Evolutionary conservation across 139 green algal genomes (phyloP).

Genomic region (Chlorella sp.): DNA sequence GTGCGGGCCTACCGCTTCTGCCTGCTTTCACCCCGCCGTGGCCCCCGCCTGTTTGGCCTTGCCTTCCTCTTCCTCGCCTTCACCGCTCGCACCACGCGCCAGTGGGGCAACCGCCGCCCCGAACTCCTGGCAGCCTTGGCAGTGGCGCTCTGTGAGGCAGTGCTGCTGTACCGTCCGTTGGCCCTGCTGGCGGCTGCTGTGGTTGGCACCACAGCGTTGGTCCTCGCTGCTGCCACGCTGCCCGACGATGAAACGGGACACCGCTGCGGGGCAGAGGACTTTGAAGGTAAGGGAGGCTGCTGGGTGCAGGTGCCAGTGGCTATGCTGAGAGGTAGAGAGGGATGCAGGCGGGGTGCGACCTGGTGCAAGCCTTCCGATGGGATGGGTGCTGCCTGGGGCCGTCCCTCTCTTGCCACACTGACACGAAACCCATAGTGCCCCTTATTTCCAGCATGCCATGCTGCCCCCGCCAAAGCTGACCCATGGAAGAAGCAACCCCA

Average conservation of each 20-base stretch:
- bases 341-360: neutral
- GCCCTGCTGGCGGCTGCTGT: neutral
- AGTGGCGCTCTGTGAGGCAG: neutral
- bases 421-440: too few relatives aligned
- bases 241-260: constrained; percentile 33
- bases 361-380: too few relatives aligned
- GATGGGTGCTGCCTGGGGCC: neutral
- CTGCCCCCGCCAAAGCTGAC: too few relatives aligned
- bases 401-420: neutral
- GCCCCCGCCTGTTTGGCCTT: neutral
- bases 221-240: neutral
- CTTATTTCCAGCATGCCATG: neutral
- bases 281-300: neutral
- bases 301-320: too few relatives aligned
- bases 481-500: too few relatives aligned
- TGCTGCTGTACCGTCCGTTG: neutral
- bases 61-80: neutral
- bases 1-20: neutral
- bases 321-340: neutral
- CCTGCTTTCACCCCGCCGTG: neutral
- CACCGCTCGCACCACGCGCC: neutral
- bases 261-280: constrained; percentile 16
- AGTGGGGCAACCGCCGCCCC: neutral
- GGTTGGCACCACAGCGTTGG: neutral
- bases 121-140: neutral